Evolutionary conservation across 805 yeast species (phyloP).

Genomic region (Pichia cephalocereana): DNA sequence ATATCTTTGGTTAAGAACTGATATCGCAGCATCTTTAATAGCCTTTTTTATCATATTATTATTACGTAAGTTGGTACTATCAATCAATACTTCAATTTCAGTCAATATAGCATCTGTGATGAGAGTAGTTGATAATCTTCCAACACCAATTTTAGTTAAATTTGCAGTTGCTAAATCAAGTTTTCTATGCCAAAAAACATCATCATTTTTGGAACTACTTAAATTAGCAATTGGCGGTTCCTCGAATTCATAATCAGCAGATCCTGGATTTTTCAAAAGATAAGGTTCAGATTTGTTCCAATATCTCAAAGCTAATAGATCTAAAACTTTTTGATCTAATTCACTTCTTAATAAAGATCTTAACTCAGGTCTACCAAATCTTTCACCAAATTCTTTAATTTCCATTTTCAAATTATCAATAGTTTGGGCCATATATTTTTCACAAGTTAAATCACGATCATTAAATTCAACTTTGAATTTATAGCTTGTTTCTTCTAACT

Average conservation of each 20-base stretch:
- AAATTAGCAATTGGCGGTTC: constrained; percentile 50
- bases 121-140: constrained; percentile 76
- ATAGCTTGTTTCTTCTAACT: constrained; percentile 87
- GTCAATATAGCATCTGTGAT: constrained; percentile 71
- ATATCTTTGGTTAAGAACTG: constrained; percentile 68
- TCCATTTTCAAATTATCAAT: constrained; percentile 79
- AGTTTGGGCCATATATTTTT: constrained; percentile 86
- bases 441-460: constrained; percentile 89
- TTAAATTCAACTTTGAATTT: constrained; percentile 94
- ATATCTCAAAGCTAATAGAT: constrained; percentile 78
- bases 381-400: constrained; percentile 76
- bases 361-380: constrained; percentile 76
- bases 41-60: constrained; percentile 83
- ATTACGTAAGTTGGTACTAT: constrained; percentile 63
- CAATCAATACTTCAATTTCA: constrained; percentile 68
- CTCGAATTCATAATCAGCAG: constrained; percentile 14
- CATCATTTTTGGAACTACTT: constrained; percentile 50
- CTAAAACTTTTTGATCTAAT: constrained; percentile 82
- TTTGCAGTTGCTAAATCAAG: constrained; percentile 77
- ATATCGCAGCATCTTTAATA: constrained; percentile 75
- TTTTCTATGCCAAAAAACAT: constrained; percentile 80
- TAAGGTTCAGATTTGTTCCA: constrained; percentile 66
- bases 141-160: constrained; percentile 87
- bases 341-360: constrained; percentile 70
- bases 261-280: constrained; percentile 10